phyloP scores from a whole-genome alignment of 2,329 filamentous ascomycete species.

The Calycina herbarum region DNA sequence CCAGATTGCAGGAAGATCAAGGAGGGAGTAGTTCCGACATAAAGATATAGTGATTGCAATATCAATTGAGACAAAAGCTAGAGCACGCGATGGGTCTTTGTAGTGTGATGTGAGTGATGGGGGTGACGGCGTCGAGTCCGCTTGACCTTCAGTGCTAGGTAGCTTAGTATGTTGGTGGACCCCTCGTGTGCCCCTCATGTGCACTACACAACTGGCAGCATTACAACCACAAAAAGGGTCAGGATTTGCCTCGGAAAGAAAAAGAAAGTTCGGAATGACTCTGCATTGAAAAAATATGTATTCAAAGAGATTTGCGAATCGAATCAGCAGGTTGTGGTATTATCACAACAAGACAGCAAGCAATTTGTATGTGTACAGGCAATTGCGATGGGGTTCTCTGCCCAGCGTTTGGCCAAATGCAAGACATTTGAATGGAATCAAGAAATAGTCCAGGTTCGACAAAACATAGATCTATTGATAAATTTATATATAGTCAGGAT shows the following conservation, averaged over 20 bases:
- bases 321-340: too few relatives aligned
- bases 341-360: too few relatives aligned
- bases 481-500: too few relatives aligned
- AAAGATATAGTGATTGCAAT: slow-evolving; percentile 17
- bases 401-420: too few relatives aligned
- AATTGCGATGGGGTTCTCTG: too few relatives aligned
- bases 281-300: not conserved
- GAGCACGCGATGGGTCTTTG: not conserved
- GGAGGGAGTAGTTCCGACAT: slow-evolving; percentile 27
- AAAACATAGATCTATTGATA: too few relatives aligned
- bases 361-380: too few relatives aligned
- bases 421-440: too few relatives aligned
- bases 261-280: not conserved
- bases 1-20: slow-evolving; percentile 15
- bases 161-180: not conserved
- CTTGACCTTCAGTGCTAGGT: not conserved
- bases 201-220: not conserved
- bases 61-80: slow-evolving; percentile 5
- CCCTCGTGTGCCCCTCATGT: not conserved
- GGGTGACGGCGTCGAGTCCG: not conserved
- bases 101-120: not conserved
- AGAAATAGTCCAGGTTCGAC: too few relatives aligned
- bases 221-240: not conserved
- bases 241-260: not conserved
- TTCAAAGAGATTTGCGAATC: not conserved